Base-by-base conservation (phyloP, 2,329 filamentous ascomycete species). In the Epichloe aotearoae region DNA sequence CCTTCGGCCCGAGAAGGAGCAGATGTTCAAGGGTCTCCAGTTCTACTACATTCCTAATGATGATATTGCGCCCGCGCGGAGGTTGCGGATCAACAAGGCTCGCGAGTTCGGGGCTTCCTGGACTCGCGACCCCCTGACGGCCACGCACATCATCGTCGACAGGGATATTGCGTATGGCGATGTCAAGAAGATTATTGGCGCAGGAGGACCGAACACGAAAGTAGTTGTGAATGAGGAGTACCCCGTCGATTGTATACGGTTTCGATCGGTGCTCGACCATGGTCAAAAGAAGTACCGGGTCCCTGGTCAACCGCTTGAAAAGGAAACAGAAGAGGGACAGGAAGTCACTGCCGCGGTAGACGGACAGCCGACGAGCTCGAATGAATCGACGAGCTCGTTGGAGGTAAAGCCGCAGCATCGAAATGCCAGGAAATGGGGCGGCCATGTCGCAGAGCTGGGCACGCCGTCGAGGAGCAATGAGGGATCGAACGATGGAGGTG, bases 41-140 rank as follows among this genome's bases (percentile, higher is more conserved):
- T 84, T 88, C 56, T 86, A 80, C 66, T 95, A 93, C 63, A 79
- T 95, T 5, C 91, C 89, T 0, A 86, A 93, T 56, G 80, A 88
- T 55, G 84, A 91, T 55, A 75, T 85, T 45, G 79, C 83, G 34
- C 76, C 77, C 11, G 72, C 77, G 7, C 78, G 90, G 39, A 79
- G 78, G 50, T 66, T 82, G 52, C 82, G 86, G 4, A 95, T 96
- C 49, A 76, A 76, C 33, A 89, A 84, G 63, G 83, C 86, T 0
- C 75, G 80, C 48, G 82, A 88, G 59, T 82, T 82, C 62, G 91
- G 91, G 42, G 91, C 84, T 1, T 69, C 64, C 1, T 93, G 89
- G 82, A 76, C 80, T 30, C 75, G 74, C 47, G 67, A 73, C 78
- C 83, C 61, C 61, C 64, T 57, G 0, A 66, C 66, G 20, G 77